Evolutionary conservation across 2,329 filamentous ascomycete species (phyloP).

Genomic region (Ophiocordyceps camponoti-leonardi): DNA sequence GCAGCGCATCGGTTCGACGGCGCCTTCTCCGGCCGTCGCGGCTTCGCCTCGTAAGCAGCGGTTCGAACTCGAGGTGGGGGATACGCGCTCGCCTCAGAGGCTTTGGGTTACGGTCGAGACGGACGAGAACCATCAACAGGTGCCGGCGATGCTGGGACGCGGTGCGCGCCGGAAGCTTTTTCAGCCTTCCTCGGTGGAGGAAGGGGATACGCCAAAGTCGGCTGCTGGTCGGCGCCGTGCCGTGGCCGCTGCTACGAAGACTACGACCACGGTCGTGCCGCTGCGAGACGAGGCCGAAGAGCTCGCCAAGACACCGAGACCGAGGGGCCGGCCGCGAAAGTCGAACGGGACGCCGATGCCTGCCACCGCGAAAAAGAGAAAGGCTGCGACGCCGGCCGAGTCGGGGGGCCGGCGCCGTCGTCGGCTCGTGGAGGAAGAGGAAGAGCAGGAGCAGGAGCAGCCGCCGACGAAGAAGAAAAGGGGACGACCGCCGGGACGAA

Average conservation of each 20-base stretch:
- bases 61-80: slow-evolving; percentile 38
- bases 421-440: slow-evolving; percentile 12
- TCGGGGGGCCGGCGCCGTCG: slow-evolving; percentile 16
- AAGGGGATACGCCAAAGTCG: slow-evolving; percentile 6
- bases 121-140: slow-evolving; percentile 9
- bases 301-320: slow-evolving; percentile 18
- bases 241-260: neutral
- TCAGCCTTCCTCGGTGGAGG: slow-evolving; percentile 21
- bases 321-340: slow-evolving; percentile 28
- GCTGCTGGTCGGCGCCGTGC: neutral
- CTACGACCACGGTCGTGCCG: slow-evolving; percentile 30
- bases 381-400: slow-evolving; percentile 24
- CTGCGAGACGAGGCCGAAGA: slow-evolving; percentile 24
- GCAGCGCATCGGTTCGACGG: slow-evolving; percentile 20
- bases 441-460: slow-evolving; percentile 5
- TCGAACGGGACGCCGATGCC: slow-evolving; percentile 35
- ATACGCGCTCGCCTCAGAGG: slow-evolving; percentile 29
- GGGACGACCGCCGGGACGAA: neutral
- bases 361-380: slow-evolving; percentile 24
- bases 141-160: slow-evolving; percentile 6
- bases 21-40: slow-evolving; percentile 14
- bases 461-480: slow-evolving; percentile 2
- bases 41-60: slow-evolving; percentile 36
- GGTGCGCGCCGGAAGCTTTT: slow-evolving; percentile 24
- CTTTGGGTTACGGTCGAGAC: slow-evolving; percentile 36